phyloP scores from a whole-genome alignment of 306 rosid genomes.

The Malus domestica region DNA sequence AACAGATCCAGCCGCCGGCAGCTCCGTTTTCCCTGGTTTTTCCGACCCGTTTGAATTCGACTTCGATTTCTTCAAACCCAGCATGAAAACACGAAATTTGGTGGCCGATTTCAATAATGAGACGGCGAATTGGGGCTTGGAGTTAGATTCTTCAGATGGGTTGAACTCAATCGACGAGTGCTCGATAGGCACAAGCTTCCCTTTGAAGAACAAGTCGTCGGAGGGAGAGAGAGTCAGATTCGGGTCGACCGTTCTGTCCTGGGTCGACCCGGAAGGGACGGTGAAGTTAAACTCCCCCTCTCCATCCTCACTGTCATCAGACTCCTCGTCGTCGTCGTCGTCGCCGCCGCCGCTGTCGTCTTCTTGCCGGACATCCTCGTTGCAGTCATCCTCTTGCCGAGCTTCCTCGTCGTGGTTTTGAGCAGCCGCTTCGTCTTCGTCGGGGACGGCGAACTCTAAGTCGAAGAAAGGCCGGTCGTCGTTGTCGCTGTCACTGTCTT shows the following conservation, averaged over 20 bases:
- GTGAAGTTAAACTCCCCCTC: conserved; percentile 70
- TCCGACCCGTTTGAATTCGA: conserved; percentile 9
- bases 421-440: conserved; percentile 31
- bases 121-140: conserved; percentile 52
- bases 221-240: conserved; percentile 72
- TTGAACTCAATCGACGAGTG: conserved; percentile 31
- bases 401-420: neutral
- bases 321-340: neutral
- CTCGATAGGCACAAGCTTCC: conserved; percentile 63
- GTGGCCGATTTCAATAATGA: conserved; percentile 83
- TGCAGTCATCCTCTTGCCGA: neutral
- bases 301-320: conserved; percentile 11
- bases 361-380: neutral
- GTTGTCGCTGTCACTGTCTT: conserved; percentile 2
- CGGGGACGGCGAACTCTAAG: conserved; percentile 70
- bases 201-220: conserved; percentile 64
- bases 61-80: conserved; percentile 62
- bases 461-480: conserved; percentile 94
- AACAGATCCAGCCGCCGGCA: conserved; percentile 11
- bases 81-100: conserved; percentile 71
- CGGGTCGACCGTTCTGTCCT: conserved; percentile 56
- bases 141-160: conserved; percentile 50
- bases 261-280: conserved; percentile 59
- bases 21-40: conserved; percentile 29
- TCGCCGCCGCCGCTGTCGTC: conserved; percentile 15